These are phyloP conservation scores for Penicillium mononematosum DNA, from an alignment of 495 filamentous ascomycete species.

Conservation along the genomic window DNA sequence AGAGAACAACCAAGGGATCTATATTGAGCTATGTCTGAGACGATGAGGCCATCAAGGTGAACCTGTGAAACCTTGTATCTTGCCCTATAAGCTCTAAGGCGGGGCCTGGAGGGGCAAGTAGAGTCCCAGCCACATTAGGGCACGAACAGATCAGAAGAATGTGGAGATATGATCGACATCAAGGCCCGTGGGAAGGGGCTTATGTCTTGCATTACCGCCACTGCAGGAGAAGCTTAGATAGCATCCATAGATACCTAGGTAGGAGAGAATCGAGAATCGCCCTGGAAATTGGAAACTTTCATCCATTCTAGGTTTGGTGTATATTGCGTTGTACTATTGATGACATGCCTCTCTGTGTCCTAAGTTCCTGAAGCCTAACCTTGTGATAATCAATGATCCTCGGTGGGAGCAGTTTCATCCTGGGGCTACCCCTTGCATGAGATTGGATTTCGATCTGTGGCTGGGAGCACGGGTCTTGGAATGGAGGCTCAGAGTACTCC, in stretches of 20 bases:
- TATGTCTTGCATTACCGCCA: conserved; percentile 25
- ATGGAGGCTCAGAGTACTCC: background rate
- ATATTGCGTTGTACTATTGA: conserved; percentile 1
- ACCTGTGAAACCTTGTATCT: conserved; percentile 9
- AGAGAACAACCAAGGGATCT: background rate
- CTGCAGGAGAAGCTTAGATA: conserved; percentile 13
- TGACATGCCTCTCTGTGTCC: conserved; percentile 11
- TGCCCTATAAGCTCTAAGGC: conserved; percentile 7
- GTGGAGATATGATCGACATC: conserved; percentile 17
- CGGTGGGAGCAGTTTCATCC: conserved; percentile 12
- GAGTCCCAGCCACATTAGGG: conserved; percentile 19
- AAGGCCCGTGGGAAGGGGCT: conserved; percentile 15
- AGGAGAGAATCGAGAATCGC: background rate
- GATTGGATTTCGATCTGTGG: conserved; percentile 13
- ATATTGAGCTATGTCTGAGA: conserved; percentile 8
- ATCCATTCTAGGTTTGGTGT: background rate
- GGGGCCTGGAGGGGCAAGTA: conserved; percentile 19
- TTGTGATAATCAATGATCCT: conserved; percentile 17
- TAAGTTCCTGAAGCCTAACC: conserved; percentile 3
- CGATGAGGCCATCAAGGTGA: background rate
- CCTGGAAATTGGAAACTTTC: background rate
- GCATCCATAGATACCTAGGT: background rate
- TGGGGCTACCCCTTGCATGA: conserved; percentile 27
- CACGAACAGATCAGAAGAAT: conserved; percentile 9
- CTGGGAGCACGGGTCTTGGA: background rate